phyloP scores from a whole-genome alignment of 805 yeast genomes.

The Metschnikowia shivogae region DNA sequence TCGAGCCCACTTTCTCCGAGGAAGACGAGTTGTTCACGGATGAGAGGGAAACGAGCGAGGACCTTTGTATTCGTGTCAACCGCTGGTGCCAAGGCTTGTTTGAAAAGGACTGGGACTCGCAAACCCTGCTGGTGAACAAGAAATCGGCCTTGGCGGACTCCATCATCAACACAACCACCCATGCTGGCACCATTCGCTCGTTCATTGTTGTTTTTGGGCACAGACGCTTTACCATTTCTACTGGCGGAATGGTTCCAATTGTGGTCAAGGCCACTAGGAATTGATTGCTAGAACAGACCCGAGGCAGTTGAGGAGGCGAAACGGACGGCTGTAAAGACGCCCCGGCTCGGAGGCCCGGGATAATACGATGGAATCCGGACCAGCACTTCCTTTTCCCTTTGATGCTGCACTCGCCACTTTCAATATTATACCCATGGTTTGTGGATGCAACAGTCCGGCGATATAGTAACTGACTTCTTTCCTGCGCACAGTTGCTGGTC shows the following conservation, averaged over 20 bases:
- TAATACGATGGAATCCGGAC: too few species aligned
- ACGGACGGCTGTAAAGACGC: too few species aligned
- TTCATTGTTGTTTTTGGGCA: slow-evolving; percentile 50
- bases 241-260: slow-evolving; percentile 64
- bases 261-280: slow-evolving; percentile 44
- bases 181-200: slow-evolving; percentile 57
- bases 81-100: slow-evolving; percentile 38
- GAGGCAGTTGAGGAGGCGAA: too few species aligned
- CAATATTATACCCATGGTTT: too few species aligned
- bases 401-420: too few species aligned
- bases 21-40: slow-evolving; percentile 45
- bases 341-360: too few species aligned
- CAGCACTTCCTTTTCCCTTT: too few species aligned
- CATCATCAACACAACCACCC: slow-evolving; percentile 50
- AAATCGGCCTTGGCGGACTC: slow-evolving; percentile 20
- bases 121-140: slow-evolving; percentile 15
- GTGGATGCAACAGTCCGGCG: too few species aligned
- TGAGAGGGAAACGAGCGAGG: slow-evolving; percentile 46
- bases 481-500: too few species aligned
- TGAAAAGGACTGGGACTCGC: slow-evolving; percentile 20
- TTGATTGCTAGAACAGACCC: background rate
- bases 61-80: slow-evolving; percentile 48
- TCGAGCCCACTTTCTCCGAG: slow-evolving; percentile 44
- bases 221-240: slow-evolving; percentile 53
- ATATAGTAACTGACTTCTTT: too few species aligned